Percentiles rank a stretch among this genome's conserved stretches.
phyloP scores from a whole-genome alignment of 148 eudicot species.

The Fallopia convolvulus region DNA sequence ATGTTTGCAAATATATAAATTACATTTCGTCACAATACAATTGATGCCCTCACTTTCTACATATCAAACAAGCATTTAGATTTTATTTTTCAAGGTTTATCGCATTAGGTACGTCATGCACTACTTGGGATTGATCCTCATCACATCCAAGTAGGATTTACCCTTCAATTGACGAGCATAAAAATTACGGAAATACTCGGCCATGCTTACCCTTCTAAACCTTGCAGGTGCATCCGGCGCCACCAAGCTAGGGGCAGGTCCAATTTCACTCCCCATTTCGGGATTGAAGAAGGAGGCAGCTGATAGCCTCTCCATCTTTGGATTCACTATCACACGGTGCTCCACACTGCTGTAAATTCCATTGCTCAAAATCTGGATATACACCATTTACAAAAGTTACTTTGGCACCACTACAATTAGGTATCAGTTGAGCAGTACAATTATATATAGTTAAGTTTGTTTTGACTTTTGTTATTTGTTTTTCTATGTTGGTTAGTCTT shows the following conservation, averaged over 20 bases:
- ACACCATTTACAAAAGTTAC: too few species aligned
- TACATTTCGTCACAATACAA: too few species aligned
- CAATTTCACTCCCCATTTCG: slow-evolving; percentile 6
- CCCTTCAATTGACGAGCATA: slow-evolving; percentile 16
- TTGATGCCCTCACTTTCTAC: too few species aligned
- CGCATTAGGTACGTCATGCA: too few species aligned
- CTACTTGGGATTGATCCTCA: background rate
- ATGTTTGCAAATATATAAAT: too few species aligned
- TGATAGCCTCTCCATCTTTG: slow-evolving; percentile 24
- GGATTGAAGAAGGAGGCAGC: slow-evolving; percentile 27
- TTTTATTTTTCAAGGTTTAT: too few species aligned
- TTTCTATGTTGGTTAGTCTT: too few species aligned
- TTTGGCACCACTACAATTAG: too few species aligned
- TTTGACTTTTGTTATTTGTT: too few species aligned
- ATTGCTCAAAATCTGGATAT: slow-evolving; percentile 21
- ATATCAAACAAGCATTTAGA: too few species aligned
- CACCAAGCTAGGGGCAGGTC: slow-evolving; percentile 19
- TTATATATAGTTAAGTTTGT: too few species aligned
- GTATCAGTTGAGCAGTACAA: too few species aligned
- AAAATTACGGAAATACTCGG: slow-evolving; percentile 14
- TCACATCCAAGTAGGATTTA: slow-evolving; percentile 23
- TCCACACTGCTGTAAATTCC: slow-evolving; percentile 30
- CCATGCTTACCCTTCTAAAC: slow-evolving; percentile 7
- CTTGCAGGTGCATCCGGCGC: slow-evolving; percentile 14
- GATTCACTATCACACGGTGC: slow-evolving; percentile 25